phyloP scores from a whole-genome alignment of 2,329 filamentous ascomycete species.

The Xylaria sp. region DNA sequence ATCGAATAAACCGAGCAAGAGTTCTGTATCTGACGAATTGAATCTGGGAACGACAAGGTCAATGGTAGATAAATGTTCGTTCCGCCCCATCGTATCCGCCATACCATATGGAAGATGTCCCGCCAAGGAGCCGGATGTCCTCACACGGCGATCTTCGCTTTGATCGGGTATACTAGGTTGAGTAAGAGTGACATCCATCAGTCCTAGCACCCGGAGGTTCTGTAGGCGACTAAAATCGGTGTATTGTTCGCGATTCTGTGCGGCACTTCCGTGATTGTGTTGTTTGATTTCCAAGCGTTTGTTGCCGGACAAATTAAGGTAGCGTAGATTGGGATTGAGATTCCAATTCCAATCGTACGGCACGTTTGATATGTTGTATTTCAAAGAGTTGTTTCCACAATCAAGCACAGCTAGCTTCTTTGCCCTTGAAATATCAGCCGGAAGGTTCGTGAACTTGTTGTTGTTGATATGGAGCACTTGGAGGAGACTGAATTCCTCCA shows the following conservation, averaged over 20 bases:
- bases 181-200: slow-evolving; percentile 98
- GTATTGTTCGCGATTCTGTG: slow-evolving; percentile 69
- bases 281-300: slow-evolving; percentile 91
- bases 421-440: slow-evolving; percentile 92
- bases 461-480: slow-evolving; percentile 94
- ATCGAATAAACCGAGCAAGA: slow-evolving; percentile 93
- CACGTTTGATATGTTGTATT: slow-evolving; percentile 99
- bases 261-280: slow-evolving; percentile 59
- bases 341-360: slow-evolving; percentile 99
- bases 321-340: slow-evolving; percentile 92
- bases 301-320: slow-evolving; percentile 95
- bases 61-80: slow-evolving; percentile 93
- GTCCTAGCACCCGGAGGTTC: slow-evolving; percentile 83
- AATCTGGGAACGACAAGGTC: slow-evolving; percentile 95
- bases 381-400: slow-evolving; percentile 91
- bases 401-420: slow-evolving; percentile 91
- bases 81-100: slow-evolving; percentile 91
- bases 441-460: slow-evolving; percentile 96
- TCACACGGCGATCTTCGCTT: slow-evolving; percentile 90
- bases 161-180: slow-evolving; percentile 93
- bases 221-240: slow-evolving; percentile 88
- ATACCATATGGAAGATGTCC: slow-evolving; percentile 94
- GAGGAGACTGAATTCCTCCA: slow-evolving; percentile 86
- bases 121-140: slow-evolving; percentile 94
- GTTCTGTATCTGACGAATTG: slow-evolving; percentile 87